Base-by-base conservation (phyloP, 2,329 filamentous ascomycete genomes). In the Diaporthe citrichinensis region DNA sequence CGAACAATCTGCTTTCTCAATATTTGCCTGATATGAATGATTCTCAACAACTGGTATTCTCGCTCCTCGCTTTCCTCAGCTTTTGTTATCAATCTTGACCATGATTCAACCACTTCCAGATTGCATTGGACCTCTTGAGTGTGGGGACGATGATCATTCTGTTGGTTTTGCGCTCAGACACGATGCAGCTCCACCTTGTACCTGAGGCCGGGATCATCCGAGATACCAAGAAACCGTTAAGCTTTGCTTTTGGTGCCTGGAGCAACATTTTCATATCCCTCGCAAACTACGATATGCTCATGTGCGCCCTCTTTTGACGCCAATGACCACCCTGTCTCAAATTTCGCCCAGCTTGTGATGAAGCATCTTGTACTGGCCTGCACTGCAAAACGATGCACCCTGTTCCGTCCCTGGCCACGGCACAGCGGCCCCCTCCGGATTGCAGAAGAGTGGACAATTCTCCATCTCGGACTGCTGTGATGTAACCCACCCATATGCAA, bases 401-500 rank as follows among this genome's bases (percentile, higher is more conserved):
- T 46, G 0, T 8, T 20, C 44, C 17, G 44, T 46, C 15, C 15
- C 17, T 46, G 15, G 8, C 15, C 51, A 53, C 10, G 12, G 51
- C n/a, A 14, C 12, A 20, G 6, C 34, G 28, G 8, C 31, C 4
- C 7, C 2, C 53, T 15, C 7, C 17, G 12, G 10, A 15, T 44
- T 44, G 59, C 59, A 23, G 28, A 58, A 20, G 3, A n/a, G n/a
- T n/a, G n/a, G n/a, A n/a, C n/a, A n/a, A 44, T 44, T 23, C 36
- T 2, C 39, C n/a, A 44, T 44, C n/a, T 25, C 25, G 39, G 9
- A 12, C 9, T 20, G 14, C 31, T 65, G 39, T 31, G 17, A n/a
- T 65, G 59, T 46, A 65, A 65, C 59, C 39, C 59, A 28, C 58
- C 58, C 20, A 23, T 46, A 12, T 65, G 59, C 59, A 65, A 28